phyloP scores from a whole-genome alignment of 139 green algal species.

The Haematococcus sp. region DNA sequence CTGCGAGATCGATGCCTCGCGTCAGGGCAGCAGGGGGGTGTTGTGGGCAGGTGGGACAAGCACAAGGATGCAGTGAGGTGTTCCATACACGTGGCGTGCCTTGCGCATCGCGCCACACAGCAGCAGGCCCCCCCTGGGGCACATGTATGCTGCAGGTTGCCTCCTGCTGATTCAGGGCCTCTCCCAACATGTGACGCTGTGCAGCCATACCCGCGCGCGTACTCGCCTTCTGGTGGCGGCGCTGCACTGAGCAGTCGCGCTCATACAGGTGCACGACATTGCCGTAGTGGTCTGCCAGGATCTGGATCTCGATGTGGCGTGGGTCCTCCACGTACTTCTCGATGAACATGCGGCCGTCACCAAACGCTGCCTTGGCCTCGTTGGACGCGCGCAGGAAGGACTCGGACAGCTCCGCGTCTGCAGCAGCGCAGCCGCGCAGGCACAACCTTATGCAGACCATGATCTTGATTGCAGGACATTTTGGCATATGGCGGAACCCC shows the following conservation, averaged over 20 bases:
- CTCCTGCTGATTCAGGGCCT: no score
- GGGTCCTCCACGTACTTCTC: conserved; percentile 94
- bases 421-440: background rate
- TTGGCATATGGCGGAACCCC: no score
- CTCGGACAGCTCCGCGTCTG: conserved; percentile 77
- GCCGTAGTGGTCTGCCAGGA: conserved; percentile 91
- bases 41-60: no score
- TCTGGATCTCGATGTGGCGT: conserved; percentile 82
- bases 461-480: background rate
- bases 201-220: background rate
- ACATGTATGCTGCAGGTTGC: no score
- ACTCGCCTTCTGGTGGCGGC: conserved; percentile 97
- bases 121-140: no score
- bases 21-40: no score
- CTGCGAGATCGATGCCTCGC: no score
- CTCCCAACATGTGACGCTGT: no score
- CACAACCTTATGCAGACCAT: background rate
- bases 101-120: no score
- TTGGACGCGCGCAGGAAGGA: conserved; percentile 73
- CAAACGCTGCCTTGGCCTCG: conserved; percentile 87
- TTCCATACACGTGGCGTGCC: no score
- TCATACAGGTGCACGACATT: conserved; percentile 96
- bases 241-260: conserved; percentile 95
- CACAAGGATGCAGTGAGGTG: no score
- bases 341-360: conserved; percentile 93